Conservation (phyloP, 495 filamentous ascomycete species). For the Aspergillus olivimuriae region DNA sequence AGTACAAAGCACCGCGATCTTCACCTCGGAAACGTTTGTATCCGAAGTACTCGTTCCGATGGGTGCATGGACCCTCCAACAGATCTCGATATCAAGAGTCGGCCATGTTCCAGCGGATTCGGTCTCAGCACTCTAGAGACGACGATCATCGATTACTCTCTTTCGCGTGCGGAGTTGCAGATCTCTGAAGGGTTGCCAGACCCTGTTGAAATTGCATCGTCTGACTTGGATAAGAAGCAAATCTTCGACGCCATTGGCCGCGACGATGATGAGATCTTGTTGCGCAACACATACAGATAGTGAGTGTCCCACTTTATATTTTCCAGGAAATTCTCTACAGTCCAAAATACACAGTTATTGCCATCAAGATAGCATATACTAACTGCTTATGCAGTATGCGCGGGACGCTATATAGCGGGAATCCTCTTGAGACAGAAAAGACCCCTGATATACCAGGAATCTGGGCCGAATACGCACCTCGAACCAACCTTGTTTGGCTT, state of each 20-base stretch:
- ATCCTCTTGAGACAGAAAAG: constrained; percentile 26
- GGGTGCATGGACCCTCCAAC: constrained; percentile 29
- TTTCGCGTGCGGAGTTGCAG: constrained; percentile 56
- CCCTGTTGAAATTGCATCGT: constrained; percentile 32
- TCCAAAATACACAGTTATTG: too few relatives aligned
- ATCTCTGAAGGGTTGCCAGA: constrained; percentile 17
- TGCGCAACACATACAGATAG: constrained; percentile 39
- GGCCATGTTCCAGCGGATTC: constrained; percentile 44
- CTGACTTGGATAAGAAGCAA: constrained; percentile 41
- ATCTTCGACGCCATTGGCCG: constrained; percentile 40
- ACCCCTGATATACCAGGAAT: constrained; percentile 28
- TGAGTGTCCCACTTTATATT: constrained; percentile 26
- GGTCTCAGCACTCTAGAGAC: constrained; percentile 65
- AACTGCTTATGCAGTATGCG: constrained; percentile 37
- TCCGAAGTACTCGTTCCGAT: constrained; percentile 41
- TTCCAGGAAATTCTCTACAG: too few relatives aligned
- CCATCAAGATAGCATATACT: too few relatives aligned
- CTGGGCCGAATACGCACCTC: constrained; percentile 41
- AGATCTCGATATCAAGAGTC: constrained; percentile 21
- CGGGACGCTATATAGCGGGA: constrained; percentile 30
- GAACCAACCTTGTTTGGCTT: constrained; percentile 48
- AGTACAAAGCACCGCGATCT: constrained; percentile 66
- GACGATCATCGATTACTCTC: constrained; percentile 86
- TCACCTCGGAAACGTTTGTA: constrained; percentile 83
- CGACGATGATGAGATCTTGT: constrained; percentile 37